Base-by-base conservation (phyloP, 305 asterid genomes). In the Fraxinus paxiana region DNA sequence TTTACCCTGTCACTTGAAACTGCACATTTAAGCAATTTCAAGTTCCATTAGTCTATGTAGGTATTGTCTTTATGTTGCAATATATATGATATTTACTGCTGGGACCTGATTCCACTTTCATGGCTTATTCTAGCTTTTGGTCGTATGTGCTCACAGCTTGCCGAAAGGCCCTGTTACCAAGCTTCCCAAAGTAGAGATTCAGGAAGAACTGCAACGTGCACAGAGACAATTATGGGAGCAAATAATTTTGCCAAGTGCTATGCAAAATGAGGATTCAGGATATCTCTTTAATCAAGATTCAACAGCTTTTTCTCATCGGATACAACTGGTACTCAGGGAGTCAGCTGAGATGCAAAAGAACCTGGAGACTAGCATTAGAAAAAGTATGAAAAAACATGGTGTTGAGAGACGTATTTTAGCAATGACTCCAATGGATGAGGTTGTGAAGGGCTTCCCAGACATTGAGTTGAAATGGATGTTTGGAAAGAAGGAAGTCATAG, bases 391-490 rank as follows among this genome's bases (percentile, higher is more conserved):
- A 85, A 92, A 88, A 80, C 81, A 88, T 73, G 97, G 98, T 28
- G 90, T 89, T 82, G 99, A 92, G 87, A 93, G 88, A 75, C 90
- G 91, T 65, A 89, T 86, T 88, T 87, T 94, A 82, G 89, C 84
- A 72, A 85, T 81, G 83, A 90, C 98, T 63, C 96, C 98, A 20
- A 88, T 83, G 6, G 89, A 86, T 87, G 98, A 96, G 84, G 92
- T 92, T 85, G 92, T 92, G 72, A 92, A 94, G 86, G 98, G 98
- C 67, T 92, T 86, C 87, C 98, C 98, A 26, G 98, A 92, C 80
- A 86, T 90, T 87, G 97, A 94, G 88, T 89, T 87, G 80, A 94
- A 96, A 89, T 94, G 98, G 99, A 88, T 90, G 92, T 94, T 94
- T 88, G 98, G 98, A 82, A 86, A 33, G 83, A 92, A 92, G 87